A percentile compares a stretch with the other conserved stretches of the same genome.
Evolutionary conservation across 2,329 filamentous ascomycete species (phyloP).

Genomic region (Whalleya microplaca): DNA sequence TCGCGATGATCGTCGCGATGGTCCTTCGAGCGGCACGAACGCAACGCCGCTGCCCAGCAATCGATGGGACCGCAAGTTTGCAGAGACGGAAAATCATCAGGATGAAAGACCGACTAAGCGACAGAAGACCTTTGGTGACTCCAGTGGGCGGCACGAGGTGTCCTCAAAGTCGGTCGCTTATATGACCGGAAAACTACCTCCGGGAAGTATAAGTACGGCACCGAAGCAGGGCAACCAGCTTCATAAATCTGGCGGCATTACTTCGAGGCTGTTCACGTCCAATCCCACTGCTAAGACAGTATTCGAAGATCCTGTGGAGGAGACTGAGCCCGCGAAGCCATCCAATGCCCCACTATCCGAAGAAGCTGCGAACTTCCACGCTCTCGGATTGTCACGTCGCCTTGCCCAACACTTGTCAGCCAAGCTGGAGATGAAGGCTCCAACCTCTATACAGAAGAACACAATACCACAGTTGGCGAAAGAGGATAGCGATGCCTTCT

Average conservation of each 20-base stretch:
- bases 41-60: slow-evolving; percentile 35
- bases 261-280: slow-evolving; percentile 90
- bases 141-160: slow-evolving; percentile 17
- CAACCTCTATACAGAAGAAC: slow-evolving; percentile 92
- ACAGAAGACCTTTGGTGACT: slow-evolving; percentile 41
- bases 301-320: slow-evolving; percentile 52
- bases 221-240: slow-evolving; percentile 24
- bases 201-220: slow-evolving; percentile 38
- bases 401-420: slow-evolving; percentile 81
- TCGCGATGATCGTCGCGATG: too few relatives aligned
- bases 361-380: slow-evolving; percentile 84
- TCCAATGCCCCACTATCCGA: slow-evolving; percentile 89
- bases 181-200: slow-evolving; percentile 42
- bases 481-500: slow-evolving; percentile 86
- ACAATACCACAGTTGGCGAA: slow-evolving; percentile 80
- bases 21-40: slow-evolving; percentile 35
- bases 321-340: slow-evolving; percentile 65
- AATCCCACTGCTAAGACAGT: slow-evolving; percentile 77
- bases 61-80: slow-evolving; percentile 25
- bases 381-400: slow-evolving; percentile 78
- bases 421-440: slow-evolving; percentile 87
- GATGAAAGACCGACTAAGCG: slow-evolving; percentile 48
- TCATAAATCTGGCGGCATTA: slow-evolving; percentile 52
- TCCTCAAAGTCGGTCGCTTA: slow-evolving; percentile 34
- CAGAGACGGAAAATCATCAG: slow-evolving; percentile 27